Evolutionary conservation across 2,329 filamentous ascomycete genomes (phyloP).

Genomic region (Apiospora kogelbergensis): DNA sequence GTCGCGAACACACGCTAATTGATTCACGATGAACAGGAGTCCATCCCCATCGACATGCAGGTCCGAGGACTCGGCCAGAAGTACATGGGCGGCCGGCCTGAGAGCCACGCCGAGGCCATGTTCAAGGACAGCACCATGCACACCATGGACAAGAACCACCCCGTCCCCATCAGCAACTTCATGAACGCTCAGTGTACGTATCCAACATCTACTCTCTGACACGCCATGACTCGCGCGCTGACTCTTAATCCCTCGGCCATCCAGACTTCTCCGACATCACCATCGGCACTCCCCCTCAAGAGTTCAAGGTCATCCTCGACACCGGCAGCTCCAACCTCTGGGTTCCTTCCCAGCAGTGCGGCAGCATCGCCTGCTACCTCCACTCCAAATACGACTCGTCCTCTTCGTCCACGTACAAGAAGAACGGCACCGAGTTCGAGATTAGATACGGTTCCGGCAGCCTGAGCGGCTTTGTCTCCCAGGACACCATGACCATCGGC

Average conservation of each 20-base stretch:
- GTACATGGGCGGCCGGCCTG: slow-evolving; percentile 83
- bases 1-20: neutral
- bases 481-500: slow-evolving; percentile 83
- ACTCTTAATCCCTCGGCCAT: neutral
- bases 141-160: slow-evolving; percentile 44
- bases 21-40: slow-evolving; percentile 51
- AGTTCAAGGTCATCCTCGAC: slow-evolving; percentile 97
- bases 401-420: slow-evolving; percentile 85
- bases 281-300: slow-evolving; percentile 87
- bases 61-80: slow-evolving; percentile 86
- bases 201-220: neutral
- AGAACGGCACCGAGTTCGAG: slow-evolving; percentile 89
- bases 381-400: slow-evolving; percentile 96
- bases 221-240: neutral
- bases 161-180: slow-evolving; percentile 12
- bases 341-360: slow-evolving; percentile 89
- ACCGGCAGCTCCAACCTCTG: slow-evolving; percentile 99
- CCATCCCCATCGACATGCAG: slow-evolving; percentile 78
- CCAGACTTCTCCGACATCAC: slow-evolving; percentile 95
- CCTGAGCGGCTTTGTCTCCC: slow-evolving; percentile 89
- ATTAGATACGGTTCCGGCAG: slow-evolving; percentile 95
- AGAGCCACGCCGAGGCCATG: slow-evolving; percentile 70
- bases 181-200: slow-evolving; percentile 33
- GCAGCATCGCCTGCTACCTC: slow-evolving; percentile 96
- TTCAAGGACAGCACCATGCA: slow-evolving; percentile 53